A percentile compares a stretch with the other conserved stretches of the same genome.
Evolutionary conservation across 345 rosid species (phyloP).

Genomic region (Salix caprea): DNA sequence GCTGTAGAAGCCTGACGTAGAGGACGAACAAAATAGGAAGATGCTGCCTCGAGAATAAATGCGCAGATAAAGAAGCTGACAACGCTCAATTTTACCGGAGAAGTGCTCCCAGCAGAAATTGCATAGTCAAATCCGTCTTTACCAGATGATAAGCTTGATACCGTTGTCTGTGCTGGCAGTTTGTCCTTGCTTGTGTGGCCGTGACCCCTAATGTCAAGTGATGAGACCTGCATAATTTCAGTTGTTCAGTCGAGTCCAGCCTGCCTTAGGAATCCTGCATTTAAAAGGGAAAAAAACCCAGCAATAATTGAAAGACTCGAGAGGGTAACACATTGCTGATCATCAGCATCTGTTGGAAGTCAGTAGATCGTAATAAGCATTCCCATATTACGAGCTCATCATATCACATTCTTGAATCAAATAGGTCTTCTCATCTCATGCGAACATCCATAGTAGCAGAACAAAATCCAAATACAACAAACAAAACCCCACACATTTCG

Average conservation of each 20-base stretch:
- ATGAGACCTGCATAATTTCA: neutral
- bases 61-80: no score
- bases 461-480: constrained; percentile 14
- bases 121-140: neutral
- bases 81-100: no score
- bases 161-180: neutral
- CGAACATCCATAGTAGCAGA: constrained; percentile 6
- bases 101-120: neutral
- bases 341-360: neutral
- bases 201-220: neutral
- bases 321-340: neutral
- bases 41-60: no score
- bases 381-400: constrained; percentile 6
- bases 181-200: neutral
- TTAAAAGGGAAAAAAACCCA: neutral
- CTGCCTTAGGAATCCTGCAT: neutral
- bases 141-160: neutral
- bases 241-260: neutral
- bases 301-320: neutral
- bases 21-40: no score
- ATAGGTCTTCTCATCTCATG: constrained; percentile 22
- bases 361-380: neutral
- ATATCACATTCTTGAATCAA: constrained; percentile 6
- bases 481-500: constrained; percentile 26
- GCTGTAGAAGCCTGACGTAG: no score